phyloP scores from a whole-genome alignment of 2,329 filamentous ascomycete species.

The Cordyceps cateniannulata region DNA sequence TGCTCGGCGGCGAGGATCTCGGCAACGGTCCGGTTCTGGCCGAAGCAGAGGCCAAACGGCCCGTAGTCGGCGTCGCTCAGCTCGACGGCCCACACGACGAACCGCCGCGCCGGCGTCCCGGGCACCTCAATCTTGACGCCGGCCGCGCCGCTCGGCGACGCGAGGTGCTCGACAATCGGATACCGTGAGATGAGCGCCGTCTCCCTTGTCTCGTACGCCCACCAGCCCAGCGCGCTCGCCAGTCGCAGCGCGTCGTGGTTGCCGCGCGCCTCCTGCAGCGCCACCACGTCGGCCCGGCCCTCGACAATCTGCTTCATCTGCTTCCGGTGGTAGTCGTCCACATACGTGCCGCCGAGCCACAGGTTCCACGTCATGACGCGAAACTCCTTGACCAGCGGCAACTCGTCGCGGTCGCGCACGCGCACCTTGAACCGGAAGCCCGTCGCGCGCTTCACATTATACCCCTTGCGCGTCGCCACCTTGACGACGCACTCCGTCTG shows the following conservation, averaged over 20 bases:
- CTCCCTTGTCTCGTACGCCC: constrained; percentile 27
- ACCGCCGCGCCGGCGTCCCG: constrained; percentile 23
- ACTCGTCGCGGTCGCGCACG: constrained; percentile 19
- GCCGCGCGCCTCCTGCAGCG: constrained; percentile 29
- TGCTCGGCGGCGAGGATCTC: constrained; percentile 28
- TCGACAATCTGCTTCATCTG: constrained; percentile 28
- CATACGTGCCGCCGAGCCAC: constrained; percentile 30
- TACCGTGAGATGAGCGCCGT: constrained; percentile 32
- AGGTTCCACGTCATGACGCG: constrained; percentile 33
- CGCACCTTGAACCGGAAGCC: constrained; percentile 24
- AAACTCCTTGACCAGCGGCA: constrained; percentile 25
- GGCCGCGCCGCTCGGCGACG: constrained; percentile 21
- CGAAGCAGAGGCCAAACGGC: constrained; percentile 36
- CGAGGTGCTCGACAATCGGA: constrained; percentile 27
- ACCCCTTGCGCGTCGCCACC: constrained; percentile 17
- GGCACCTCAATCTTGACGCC: constrained; percentile 28
- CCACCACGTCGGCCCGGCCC: constrained; percentile 28
- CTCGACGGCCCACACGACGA: constrained; percentile 31
- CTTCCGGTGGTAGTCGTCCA: constrained; percentile 32
- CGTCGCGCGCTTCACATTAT: constrained; percentile 15
- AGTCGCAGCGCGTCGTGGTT: constrained; percentile 26
- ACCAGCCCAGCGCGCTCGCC: constrained; percentile 33
- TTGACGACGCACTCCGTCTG: constrained; percentile 21
- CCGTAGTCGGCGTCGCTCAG: constrained; percentile 29
- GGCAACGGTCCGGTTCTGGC: constrained; percentile 22